Conservation (phyloP, 176 grass and related monocot genomes). For the Musa acuminata region DNA sequence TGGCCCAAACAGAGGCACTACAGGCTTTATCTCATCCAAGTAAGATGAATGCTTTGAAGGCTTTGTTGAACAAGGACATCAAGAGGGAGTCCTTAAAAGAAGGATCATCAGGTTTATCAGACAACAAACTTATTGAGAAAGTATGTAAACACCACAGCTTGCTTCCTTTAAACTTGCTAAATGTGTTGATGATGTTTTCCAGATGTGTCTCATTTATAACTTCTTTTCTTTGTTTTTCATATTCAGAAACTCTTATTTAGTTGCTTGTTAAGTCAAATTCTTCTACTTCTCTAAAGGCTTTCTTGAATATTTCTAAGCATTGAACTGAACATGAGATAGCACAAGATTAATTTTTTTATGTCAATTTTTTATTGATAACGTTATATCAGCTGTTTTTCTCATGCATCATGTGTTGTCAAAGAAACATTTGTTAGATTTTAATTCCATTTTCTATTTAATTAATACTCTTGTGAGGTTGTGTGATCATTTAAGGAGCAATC, state of each 20-base stretch:
- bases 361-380: too few relatives aligned
- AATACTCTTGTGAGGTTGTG: too few relatives aligned
- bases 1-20: conserved; percentile 60
- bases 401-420: too few relatives aligned
- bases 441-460: too few relatives aligned
- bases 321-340: neutral
- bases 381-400: too few relatives aligned
- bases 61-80: conserved; percentile 41
- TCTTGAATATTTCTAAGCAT: neutral
- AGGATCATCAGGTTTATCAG: conserved; percentile 27
- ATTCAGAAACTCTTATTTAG: neutral
- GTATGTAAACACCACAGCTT: conserved; percentile 12
- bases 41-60: conserved; percentile 37
- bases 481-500: too few relatives aligned
- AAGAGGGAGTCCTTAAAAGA: conserved; percentile 21
- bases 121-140: conserved; percentile 45
- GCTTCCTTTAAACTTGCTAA: neutral
- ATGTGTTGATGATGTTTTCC: neutral
- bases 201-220: neutral
- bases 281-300: neutral
- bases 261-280: neutral
- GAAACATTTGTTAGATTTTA: too few relatives aligned
- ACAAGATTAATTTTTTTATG: neutral
- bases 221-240: neutral
- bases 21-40: conserved; percentile 35